A percentile compares a stretch with the other conserved stretches of the same genome.
Evolutionary conservation across 352 stramenopile genomes (phyloP).

Genomic region (Globisporangium acanthophoron): DNA sequence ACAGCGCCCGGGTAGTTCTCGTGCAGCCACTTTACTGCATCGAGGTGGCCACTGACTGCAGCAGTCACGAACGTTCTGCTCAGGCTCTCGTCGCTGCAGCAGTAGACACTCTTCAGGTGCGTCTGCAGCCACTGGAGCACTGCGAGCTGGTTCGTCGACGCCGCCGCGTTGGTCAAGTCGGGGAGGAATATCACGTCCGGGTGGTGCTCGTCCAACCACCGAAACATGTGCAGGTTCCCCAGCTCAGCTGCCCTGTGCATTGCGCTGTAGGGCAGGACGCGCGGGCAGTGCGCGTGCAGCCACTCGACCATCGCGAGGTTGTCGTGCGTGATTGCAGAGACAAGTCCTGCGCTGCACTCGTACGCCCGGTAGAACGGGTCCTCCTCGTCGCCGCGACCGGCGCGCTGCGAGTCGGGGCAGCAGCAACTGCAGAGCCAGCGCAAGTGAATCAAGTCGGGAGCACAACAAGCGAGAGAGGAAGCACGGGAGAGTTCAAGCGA

Average conservation of each 20-base stretch:
- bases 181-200: not conserved
- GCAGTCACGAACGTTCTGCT: not conserved
- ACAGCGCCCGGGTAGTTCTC: not conserved
- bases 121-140: not conserved
- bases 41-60: not conserved
- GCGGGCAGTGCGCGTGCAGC: not conserved
- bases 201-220: constrained; percentile 2
- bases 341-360: not conserved
- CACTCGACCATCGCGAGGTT: not conserved
- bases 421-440: not conserved
- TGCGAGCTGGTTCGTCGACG: not conserved
- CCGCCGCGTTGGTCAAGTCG: not conserved
- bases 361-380: not conserved
- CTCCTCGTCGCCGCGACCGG: not conserved
- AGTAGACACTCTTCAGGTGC: not conserved
- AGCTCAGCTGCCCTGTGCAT: not conserved
- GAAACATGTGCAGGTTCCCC: not conserved
- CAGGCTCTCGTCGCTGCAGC: not conserved
- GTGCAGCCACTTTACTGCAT: not conserved
- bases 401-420: not conserved
- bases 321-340: not conserved
- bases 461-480: not conserved
- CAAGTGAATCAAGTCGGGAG: too few relatives aligned
- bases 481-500: not conserved
- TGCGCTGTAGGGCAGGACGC: not conserved